Conservation (phyloP, 495 filamentous ascomycete species). For the Neurospora tetrasperma region DNA sequence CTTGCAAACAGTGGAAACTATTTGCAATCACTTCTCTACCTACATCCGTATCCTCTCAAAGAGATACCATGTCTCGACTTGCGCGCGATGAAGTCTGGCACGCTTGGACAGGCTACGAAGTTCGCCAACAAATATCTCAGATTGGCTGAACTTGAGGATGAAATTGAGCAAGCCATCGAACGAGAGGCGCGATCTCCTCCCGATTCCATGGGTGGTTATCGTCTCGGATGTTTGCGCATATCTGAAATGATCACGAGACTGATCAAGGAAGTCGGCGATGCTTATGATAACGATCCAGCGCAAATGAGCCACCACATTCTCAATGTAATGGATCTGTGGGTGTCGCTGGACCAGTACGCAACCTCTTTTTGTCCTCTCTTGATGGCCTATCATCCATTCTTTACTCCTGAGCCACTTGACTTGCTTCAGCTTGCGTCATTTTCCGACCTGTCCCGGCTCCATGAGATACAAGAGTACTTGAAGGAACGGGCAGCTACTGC, state of each 20-base stretch:
- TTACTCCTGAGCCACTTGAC: conserved; percentile 38
- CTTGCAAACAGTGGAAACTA: conserved; percentile 37
- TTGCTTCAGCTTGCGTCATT: conserved; percentile 34
- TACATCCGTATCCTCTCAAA: background rate
- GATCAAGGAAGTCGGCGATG: conserved; percentile 19
- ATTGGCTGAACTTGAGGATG: background rate
- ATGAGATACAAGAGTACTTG: conserved; percentile 1
- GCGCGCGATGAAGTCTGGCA: background rate
- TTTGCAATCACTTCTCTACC: conserved; percentile 12
- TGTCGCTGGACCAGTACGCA: conserved; percentile 28
- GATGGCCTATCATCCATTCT: conserved; percentile 25
- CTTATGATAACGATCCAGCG: conserved; percentile 37
- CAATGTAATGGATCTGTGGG: conserved; percentile 35
- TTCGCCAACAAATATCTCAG: background rate
- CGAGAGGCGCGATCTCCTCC: background rate
- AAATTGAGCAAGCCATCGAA: background rate
- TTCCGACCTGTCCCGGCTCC: conserved; percentile 38
- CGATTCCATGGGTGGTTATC: background rate
- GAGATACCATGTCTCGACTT: conserved; percentile 3
- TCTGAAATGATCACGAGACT: conserved; percentile 28
- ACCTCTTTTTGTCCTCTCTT: conserved; percentile 26
- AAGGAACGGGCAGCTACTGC: background rate
- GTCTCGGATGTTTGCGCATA: conserved; percentile 11
- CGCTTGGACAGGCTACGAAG: background rate
- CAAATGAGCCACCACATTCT: conserved; percentile 36